Percentiles rank a stretch among this genome's conserved stretches.
Evolutionary conservation across 2,329 filamentous ascomycete genomes (phyloP).

Genomic region (Aspergillus uvarum): DNA sequence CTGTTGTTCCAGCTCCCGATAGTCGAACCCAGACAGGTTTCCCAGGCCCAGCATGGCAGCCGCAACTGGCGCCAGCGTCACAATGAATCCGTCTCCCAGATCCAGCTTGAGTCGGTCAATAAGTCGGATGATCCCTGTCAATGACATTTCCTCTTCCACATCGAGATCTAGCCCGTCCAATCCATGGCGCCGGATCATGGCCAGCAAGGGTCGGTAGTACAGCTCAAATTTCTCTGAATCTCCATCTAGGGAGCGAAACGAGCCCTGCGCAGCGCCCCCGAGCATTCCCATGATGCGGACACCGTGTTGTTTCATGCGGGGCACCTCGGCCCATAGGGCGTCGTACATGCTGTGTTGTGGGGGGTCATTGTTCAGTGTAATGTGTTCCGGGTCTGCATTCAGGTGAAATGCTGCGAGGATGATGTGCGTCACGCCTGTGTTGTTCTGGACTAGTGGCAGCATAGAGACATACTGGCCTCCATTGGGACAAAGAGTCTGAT

Average conservation of each 20-base stretch:
- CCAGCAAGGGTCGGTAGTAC: conserved; percentile 69
- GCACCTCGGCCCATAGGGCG: conserved; percentile 76
- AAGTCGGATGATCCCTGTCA: conserved; percentile 64
- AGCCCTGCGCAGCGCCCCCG: conserved; percentile 78
- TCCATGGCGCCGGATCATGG: conserved; percentile 60
- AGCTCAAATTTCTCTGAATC: conserved; percentile 63
- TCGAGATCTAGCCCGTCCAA: conserved; percentile 75
- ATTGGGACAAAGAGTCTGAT: conserved; percentile 63
- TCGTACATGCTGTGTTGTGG: conserved; percentile 67
- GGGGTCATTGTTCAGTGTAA: conserved; percentile 78
- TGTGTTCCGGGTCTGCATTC: conserved; percentile 63
- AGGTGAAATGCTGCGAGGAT: conserved; percentile 86
- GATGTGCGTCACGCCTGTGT: conserved; percentile 71
- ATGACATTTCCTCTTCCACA: conserved; percentile 73
- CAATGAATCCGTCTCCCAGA: conserved; percentile 60
- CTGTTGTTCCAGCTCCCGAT: conserved; percentile 69
- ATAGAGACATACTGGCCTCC: conserved; percentile 59
- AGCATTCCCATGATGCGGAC: conserved; percentile 84
- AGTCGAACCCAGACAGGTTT: conserved; percentile 77
- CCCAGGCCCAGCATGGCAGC: conserved; percentile 64
- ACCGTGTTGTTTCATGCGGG: conserved; percentile 67
- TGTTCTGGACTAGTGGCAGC: conserved; percentile 59
- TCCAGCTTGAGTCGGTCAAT: conserved; percentile 63
- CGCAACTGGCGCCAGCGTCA: conserved; percentile 80
- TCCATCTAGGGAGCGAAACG: conserved; percentile 63